These are phyloP conservation scores for Galium porrigens DNA, from an alignment of 305 asterid genomes.

Conservation along the genomic window DNA sequence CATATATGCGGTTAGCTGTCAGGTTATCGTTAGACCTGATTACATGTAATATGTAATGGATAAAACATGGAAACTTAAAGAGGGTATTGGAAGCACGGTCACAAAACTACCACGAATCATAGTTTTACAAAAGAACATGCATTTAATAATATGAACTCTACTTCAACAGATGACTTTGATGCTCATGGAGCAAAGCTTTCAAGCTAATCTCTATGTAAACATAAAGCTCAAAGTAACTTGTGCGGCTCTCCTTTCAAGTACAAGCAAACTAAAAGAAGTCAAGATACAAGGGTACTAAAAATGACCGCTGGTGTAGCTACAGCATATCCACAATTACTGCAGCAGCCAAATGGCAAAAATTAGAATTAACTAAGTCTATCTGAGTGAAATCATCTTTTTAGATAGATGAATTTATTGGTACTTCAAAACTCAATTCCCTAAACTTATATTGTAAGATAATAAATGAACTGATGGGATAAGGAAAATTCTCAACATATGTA, in stretches of 20 bases:
- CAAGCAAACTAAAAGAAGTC: neutral
- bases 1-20: neutral
- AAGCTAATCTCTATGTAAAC: neutral
- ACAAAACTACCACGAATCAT: neutral
- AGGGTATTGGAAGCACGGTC: neutral
- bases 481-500: too few relatives aligned
- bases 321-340: neutral
- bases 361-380: neutral
- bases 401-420: neutral
- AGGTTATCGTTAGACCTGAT: neutral
- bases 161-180: neutral
- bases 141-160: neutral
- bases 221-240: neutral
- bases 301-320: neutral
- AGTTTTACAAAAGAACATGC: slow-evolving; percentile 4
- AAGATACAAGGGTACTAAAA: neutral
- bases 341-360: neutral
- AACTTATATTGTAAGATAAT: neutral
- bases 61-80: neutral
- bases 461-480: neutral
- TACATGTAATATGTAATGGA: neutral
- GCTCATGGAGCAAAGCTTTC: neutral
- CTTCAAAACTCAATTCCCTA: neutral
- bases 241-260: neutral
- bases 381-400: slow-evolving; percentile 1